A percentile compares a stretch with the other conserved stretches of the same genome.
phyloP scores from a whole-genome alignment of 192 early-diverging fungal species.

The Rhizophagus prolifer region DNA sequence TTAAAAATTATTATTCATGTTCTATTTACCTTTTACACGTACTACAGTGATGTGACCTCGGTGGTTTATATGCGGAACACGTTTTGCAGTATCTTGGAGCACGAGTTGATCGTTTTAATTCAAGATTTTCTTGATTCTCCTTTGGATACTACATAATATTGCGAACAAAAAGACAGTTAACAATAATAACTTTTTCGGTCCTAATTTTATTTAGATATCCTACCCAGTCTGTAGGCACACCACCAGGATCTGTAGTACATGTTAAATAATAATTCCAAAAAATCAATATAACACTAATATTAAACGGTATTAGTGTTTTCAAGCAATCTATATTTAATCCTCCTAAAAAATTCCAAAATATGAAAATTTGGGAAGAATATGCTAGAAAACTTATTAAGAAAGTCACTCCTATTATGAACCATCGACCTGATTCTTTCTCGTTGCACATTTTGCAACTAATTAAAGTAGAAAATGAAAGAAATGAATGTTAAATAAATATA shows the following conservation, averaged over 20 bases:
- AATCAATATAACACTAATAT: constrained; percentile 73
- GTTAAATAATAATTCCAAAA: constrained; percentile 87
- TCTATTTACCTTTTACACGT: constrained; percentile 53
- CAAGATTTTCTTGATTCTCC: constrained; percentile 44
- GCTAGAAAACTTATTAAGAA: constrained; percentile 62
- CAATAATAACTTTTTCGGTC: not conserved
- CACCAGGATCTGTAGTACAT: constrained; percentile 76
- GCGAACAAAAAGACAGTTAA: constrained; percentile 29
- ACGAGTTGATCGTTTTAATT: constrained; percentile 66
- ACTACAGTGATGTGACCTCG: constrained; percentile 77
- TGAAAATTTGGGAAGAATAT: constrained; percentile 59
- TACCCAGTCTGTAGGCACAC: constrained; percentile 63
- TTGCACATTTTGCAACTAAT: constrained; percentile 8
- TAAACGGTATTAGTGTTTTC: constrained; percentile 68
- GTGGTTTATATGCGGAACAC: constrained; percentile 67
- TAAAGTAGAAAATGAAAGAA: not conserved
- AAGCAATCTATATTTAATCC: constrained; percentile 43
- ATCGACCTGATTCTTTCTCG: constrained; percentile 23
- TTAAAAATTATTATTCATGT: not conserved
- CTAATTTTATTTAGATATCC: not conserved
- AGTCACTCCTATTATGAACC: constrained; percentile 55
- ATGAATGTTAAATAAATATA: too few species aligned
- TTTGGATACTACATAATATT: constrained; percentile 44
- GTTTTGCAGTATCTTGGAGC: constrained; percentile 70
- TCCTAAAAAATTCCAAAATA: constrained; percentile 58